Evolutionary conservation across 1,284 basidiomycete genomes (phyloP), one percentile per base, ranked within the genome.

Genomic region (Rhodotorula mucilaginosa): DNA sequence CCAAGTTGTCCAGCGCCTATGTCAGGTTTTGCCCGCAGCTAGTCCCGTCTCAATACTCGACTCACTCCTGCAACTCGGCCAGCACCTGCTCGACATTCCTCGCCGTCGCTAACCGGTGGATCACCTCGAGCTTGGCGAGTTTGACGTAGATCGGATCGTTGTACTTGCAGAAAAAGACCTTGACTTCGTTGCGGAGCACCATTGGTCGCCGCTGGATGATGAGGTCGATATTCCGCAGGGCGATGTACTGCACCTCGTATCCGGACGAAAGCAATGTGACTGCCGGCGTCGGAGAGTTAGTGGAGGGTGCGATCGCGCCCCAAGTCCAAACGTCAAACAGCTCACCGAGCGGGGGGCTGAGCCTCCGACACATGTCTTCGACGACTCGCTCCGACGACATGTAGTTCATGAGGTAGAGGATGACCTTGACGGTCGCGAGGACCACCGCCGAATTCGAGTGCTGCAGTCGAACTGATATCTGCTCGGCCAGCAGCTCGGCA

Each of bases 141-240:
- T 99, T 99, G 82, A 99, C 93, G 81, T 99, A 99, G 74, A 97
- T 93, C 3, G 97, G 97, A 80, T 99, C 97, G 80, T 98, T 99
- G 83, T 99, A 99, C 82, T 98, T 99, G 89, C 95, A 98, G 83
- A 99, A 99, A 83, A 99, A 99, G 29, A 97, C 93, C 75, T 94
- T 92, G 81, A 99, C 95, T 79, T 99, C 96, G 81, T 97, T 97
- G 81, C 93, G 91, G 64, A 99, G 84, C 21, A 99, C 92, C 54
- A 89, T 83, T 13, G 96, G 94, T 64, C 97, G 87, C 69, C 97
- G 87, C 82, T 99, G 97, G 71, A 99, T 93, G 76, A 99, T 92
- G 47, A 99, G 87, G 58, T 98, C 87, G 79, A 99, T 99, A 81
- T 99, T 99, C 67, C 97, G 87, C 44, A 99, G 84, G 0, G 95